Evolutionary conservation across 306 rosid species (phyloP).

Genomic region (Cicer bijugum): DNA sequence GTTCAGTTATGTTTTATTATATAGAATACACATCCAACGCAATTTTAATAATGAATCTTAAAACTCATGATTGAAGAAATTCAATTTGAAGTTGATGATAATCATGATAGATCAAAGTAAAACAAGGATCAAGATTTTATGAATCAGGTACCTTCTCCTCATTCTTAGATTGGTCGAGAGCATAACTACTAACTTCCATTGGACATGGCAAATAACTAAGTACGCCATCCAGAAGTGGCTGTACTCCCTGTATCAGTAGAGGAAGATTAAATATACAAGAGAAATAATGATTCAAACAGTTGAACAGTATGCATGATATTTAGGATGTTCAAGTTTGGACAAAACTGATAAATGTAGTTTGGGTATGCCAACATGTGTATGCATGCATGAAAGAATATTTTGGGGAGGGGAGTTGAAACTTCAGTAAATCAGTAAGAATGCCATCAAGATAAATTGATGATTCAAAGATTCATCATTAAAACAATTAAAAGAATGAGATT

Average conservation of each 20-base stretch:
- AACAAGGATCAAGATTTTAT: slow-evolving; percentile 28
- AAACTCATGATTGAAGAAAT: slow-evolving; percentile 1
- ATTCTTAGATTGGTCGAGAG: slow-evolving; percentile 85
- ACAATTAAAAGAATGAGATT: slow-evolving; percentile 5
- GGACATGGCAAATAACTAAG: slow-evolving; percentile 94
- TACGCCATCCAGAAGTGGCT: slow-evolving; percentile 93
- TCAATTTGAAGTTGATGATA: background rate
- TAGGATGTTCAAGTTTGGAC: slow-evolving; percentile 28
- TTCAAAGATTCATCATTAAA: slow-evolving; percentile 33
- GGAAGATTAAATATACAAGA: slow-evolving; percentile 39
- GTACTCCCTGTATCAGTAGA: slow-evolving; percentile 80
- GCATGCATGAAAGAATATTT: slow-evolving; percentile 27
- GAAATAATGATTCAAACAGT: slow-evolving; percentile 25
- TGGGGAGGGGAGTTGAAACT: background rate
- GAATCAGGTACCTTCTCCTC: slow-evolving; percentile 78
- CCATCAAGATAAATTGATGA: slow-evolving; percentile 7
- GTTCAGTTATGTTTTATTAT: background rate
- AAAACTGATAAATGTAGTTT: slow-evolving; percentile 15
- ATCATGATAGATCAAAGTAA: slow-evolving; percentile 39
- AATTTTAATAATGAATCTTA: slow-evolving; percentile 36
- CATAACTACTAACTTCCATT: slow-evolving; percentile 79
- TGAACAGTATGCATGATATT: slow-evolving; percentile 14
- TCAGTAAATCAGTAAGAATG: slow-evolving; percentile 1
- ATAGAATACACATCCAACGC: slow-evolving; percentile 9
- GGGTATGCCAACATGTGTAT: background rate